These are phyloP conservation scores for Pseudogymnoascus sp. DNA, from an alignment of 2,329 filamentous ascomycete species.

Conservation along the genomic window DNA sequence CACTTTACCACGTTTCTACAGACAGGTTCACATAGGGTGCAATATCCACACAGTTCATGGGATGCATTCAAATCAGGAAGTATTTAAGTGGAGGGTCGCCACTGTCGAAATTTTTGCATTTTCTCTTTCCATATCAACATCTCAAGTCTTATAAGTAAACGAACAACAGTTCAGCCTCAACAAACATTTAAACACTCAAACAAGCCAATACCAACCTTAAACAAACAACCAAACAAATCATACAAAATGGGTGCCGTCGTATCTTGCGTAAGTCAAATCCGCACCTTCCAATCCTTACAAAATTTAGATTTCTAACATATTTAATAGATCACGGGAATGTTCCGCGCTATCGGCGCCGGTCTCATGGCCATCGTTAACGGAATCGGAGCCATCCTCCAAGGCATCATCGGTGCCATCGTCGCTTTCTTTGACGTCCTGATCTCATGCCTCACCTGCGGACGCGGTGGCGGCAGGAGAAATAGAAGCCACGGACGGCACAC, in stretches of 20 bases:
- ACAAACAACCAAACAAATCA: constrained; percentile 14
- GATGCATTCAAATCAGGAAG: neutral
- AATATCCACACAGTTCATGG: neutral
- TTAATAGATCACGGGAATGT: constrained; percentile 25
- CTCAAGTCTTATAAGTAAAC: neutral
- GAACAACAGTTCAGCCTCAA: neutral
- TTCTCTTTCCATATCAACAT: constrained; percentile 6
- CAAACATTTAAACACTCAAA: constrained; percentile 2
- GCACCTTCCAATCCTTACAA: neutral
- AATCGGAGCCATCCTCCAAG: constrained; percentile 34
- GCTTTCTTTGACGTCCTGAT: constrained; percentile 30
- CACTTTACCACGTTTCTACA: neutral
- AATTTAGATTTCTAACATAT: constrained; percentile 11
- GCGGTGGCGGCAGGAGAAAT: constrained; percentile 21
- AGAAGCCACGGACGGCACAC: constrained; percentile 10
- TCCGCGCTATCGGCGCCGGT: constrained; percentile 26
- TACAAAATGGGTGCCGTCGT: constrained; percentile 30
- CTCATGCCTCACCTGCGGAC: constrained; percentile 30
- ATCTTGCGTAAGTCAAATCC: constrained; percentile 26
- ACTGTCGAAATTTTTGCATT: neutral
- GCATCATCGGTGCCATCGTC: constrained; percentile 26
- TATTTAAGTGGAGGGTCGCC: constrained; percentile 1
- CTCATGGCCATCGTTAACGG: constrained; percentile 44
- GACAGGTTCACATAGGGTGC: neutral
- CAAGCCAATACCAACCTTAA: constrained; percentile 13